Evolutionary conservation across 768 basidiomycete genomes (phyloP), one percentile per base, ranked within the genome.

Genomic region (Cyclocybe cylindracea): DNA sequence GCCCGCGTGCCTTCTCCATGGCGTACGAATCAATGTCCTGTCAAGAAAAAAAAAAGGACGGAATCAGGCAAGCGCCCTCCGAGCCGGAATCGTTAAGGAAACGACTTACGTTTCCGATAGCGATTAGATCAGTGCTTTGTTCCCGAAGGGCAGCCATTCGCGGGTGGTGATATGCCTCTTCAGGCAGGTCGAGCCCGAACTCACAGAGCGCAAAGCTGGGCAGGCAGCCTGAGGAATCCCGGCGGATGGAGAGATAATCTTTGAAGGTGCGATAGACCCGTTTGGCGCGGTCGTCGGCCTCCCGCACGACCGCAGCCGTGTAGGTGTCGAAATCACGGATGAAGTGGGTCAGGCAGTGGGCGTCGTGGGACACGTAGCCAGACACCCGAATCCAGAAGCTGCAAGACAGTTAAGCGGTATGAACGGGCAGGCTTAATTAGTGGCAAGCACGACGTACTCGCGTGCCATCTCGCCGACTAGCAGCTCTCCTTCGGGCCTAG

Each of bases 151-250:
- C 54, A 11, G 55, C 46, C 24, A 82, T 55, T n/a, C 61, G 49
- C 0, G 76, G 73, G 46, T 82, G 73, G 0, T 64, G 48, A 50
- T 76, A 66, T 16, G 74, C 69, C 19, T 75, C 68, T 37, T 78
- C 72, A 0, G 68, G 77, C 8, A 79, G 57, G 47, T 74, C 62
- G 18, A 79, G 52, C 8, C 69, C 61, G 16, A 78, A 56, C 19
- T 78, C 70, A 34, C 58, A 50, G 2, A 77, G 61, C 9, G 68
- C 72, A 50, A 77, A 75, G 10, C 69, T 71, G 5, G 78, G 75
- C n/a, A 67, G 67, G 4, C 67, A 68, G 0, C 73, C 78, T 39
- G 73, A 68, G 1, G 71, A 78, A 43, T 68, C 62, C 7, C 76
- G 69, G 4, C 80, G 72, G 11, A 74, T 62, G 4, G 58, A 50